Base-by-base conservation (phyloP, 345 rosid species). In the Arabidopsis arenosa region DNA sequence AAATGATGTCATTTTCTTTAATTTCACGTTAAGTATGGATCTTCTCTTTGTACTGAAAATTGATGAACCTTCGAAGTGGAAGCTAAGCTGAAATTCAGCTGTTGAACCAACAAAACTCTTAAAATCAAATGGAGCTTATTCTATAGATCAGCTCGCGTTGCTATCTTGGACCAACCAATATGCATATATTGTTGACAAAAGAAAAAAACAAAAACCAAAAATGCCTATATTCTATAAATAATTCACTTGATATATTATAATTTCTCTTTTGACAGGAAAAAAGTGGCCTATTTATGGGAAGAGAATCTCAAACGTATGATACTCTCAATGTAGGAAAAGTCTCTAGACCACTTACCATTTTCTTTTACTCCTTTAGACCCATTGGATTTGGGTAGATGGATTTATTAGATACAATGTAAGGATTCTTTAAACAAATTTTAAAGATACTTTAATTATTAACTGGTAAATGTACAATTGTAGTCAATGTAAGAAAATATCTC, bases 241-340 rank as follows among this genome's bases (percentile, higher is more conserved):
- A 35, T 53, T 52, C 40, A 61, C 2, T 49, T 60, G 30, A 61
- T 53, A 40, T 15, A 43, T 28, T 55, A 75, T 52, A 56, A 36
- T 55, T 10, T 61, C 35, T 69, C 65, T 64, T 48, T 64, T 64
- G 72, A 48, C 76, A 23, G 9, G 9, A 47, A 71, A 58, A 70
- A 18, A 65, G 15, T 63, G 14, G 40, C 39, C 80, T 65, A 77
- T 49, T 37, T 70, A 70, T 77, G 62, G 80, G 54, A 63, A 70
- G 72, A 39, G 76, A 77, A 70, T 70, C 76, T 70, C 12, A 57
- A 77, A 77, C 69, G 72, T 70, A 70, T 77, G 80, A 71, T 64
- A 57, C 67, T 64, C 72, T 64, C 76, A 71, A 39, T 71, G 76
- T 70, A 71, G 72, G 66, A 57, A 71, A 71, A 48, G 61, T 57